Base-by-base conservation (phyloP, 2,329 filamentous ascomycete species). In the Hortaea sp. region DNA sequence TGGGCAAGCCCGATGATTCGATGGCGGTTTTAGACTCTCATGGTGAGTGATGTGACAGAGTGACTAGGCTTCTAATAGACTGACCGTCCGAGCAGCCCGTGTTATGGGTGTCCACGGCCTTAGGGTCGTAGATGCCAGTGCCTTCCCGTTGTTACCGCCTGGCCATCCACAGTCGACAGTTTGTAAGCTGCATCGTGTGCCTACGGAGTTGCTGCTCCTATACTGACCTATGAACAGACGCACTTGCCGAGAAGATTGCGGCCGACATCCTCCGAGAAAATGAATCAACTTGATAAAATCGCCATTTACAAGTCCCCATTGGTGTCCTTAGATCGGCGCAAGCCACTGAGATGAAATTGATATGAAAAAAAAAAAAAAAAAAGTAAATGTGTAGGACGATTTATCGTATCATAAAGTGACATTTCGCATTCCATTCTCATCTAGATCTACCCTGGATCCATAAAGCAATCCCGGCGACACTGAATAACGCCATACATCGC, bases 81-180 rank as follows among this genome's bases (percentile, higher is more conserved):
- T 20, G 20, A 20, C 20, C 20, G 20, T 20, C 32, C 7, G 7
- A 10, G 32, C 54, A 29, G 52, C 50, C 1, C 39, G 47, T 12
- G 56, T 58, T 3, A 48, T 49, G 34, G 56, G 56, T 2, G 56
- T 57, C 5, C 39, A 47, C 1, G 43, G 50, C 1, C 39, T 58
- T 44, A 46, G 56, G 10, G 55, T 59, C 5, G 57, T 58, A 7
- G 57, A 59, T 49, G 52, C 51, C 9, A 45, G 44, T 28, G 45
- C 51, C 9, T 54, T 58, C 39, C 45, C 53, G 7, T 35, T 58
- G 10, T 37, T 57, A 42, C 53, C 55, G 5, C 53, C 57, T 20
- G 56, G 57, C 12, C 56, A 59, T 44, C 55, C 57, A 5, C 49
- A 57, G 44, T 49, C 45, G 28, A 58, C 52, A 3, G 49, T 45